Evolutionary conservation across 139 green algal species (phyloP).

Genomic region (Chlorella sorokiniana): DNA sequence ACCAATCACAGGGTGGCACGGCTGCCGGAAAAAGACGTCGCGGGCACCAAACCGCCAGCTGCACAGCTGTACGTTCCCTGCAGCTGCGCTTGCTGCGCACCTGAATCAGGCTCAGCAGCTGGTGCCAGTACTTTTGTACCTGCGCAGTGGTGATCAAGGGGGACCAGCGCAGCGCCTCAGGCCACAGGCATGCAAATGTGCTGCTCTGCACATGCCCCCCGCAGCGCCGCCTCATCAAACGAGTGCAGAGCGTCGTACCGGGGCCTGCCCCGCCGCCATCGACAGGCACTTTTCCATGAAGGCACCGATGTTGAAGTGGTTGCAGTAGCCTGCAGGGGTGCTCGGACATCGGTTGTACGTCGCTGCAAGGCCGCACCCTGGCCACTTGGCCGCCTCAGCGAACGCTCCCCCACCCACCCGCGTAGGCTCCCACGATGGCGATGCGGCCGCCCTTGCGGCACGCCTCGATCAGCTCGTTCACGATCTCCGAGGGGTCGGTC

Average conservation of each 20-base stretch:
- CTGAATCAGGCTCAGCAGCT: conserved; percentile 57
- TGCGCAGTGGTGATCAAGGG: no score
- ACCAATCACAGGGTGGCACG: not conserved
- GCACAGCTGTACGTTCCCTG: not conserved
- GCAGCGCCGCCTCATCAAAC: no score
- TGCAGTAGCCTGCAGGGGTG: conserved; percentile 37
- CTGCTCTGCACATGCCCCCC: no score
- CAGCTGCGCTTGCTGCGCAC: not conserved
- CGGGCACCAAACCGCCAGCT: no score
- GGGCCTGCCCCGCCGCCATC: conserved; percentile 45
- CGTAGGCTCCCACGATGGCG: conserved; percentile 54
- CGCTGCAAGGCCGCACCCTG: no score
- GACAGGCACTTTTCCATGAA: conserved; percentile 83
- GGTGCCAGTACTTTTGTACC: conserved; percentile 64
- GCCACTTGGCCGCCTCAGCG: no score
- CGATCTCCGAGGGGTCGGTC: conserved; percentile 74
- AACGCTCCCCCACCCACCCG: conserved; percentile 27
- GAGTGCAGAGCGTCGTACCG: no score
- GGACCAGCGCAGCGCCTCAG: no score
- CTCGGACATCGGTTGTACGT: not conserved
- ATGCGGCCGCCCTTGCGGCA: conserved; percentile 43
- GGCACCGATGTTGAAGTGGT: conserved; percentile 77
- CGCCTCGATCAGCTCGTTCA: conserved; percentile 79
- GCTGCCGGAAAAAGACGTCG: not conserved
- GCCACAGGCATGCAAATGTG: no score